Base-by-base conservation (phyloP, 257 asterid species). In the Forsythia viridissima region DNA sequence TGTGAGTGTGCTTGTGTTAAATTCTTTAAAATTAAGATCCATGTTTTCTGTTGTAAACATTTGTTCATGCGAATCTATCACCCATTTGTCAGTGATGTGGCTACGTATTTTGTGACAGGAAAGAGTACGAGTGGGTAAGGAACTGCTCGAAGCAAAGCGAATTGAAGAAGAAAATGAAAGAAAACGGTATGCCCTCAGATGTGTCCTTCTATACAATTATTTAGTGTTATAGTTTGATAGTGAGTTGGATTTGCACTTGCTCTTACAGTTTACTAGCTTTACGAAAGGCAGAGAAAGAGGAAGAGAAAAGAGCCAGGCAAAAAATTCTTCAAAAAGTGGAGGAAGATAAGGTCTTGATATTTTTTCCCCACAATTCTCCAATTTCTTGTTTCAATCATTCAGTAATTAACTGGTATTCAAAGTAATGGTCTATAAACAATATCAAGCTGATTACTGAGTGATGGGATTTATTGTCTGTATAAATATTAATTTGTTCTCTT, bases 281-380 rank as follows among this genome's bases (percentile, higher is more conserved):
- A 91, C 93, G 98, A 12, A 93, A 96, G 87, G 98, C 99, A 38
- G 99, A 93, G 87, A 93, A 96, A 91, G 97, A 89, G 84, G 98
- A 96, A 84, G 99, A 96, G 67, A 85, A 71, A 86, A 86, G 96
- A 80, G 99, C 99, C 52, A 80, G 96, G 86, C 98, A 96, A 83
- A 96, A 86, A 83, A 93, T 93, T 85, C 97, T 97, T 63, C 97
- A 90, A 84, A 96, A 96, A 76, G 84, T 96, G 90, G 99, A 92
- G 84, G 97, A 96, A 87, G 99, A 93, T 83, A 96, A 91, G 99
- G 99, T 96, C 75, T 82, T 63, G 41, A 57, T 73, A 74, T 77
- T 70, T 55, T 44, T 37, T 75, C 41, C 52, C n/a, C 41, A 36
- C 78, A 76, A 13, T 40, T 80, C 55, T 42, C 66, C 40, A 18